These are phyloP conservation scores for Penicillium expansum DNA, from an alignment of 2,329 filamentous ascomycete species.

Conservation along the genomic window DNA sequence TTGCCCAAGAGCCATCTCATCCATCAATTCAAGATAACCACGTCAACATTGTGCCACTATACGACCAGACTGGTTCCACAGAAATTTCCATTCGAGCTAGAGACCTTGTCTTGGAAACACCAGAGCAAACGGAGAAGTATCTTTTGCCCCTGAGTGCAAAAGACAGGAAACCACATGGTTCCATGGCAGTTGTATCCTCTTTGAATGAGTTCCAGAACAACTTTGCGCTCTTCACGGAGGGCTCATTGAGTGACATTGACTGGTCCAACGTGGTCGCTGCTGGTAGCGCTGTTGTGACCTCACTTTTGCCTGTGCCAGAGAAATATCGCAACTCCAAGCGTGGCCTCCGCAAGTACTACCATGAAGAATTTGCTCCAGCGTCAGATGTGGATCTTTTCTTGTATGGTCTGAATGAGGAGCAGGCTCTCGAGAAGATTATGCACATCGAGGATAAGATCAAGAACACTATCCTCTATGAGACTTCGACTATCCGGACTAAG, in stretches of 20 bases:
- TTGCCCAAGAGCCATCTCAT: conserved; percentile 40
- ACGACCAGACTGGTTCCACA: conserved; percentile 21
- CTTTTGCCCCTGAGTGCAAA: conserved; percentile 39
- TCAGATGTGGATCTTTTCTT: conserved; percentile 86
- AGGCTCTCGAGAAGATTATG: conserved; percentile 80
- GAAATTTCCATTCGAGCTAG: conserved; percentile 34
- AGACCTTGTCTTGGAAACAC: conserved; percentile 30
- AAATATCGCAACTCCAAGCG: conserved; percentile 62
- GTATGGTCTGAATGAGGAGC: conserved; percentile 72
- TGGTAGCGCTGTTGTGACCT: conserved; percentile 77
- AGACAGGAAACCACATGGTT: conserved; percentile 60
- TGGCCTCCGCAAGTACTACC: conserved; percentile 68
- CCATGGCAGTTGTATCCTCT: conserved; percentile 65
- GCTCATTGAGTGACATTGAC: conserved; percentile 69
- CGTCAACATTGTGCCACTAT: conserved; percentile 39
- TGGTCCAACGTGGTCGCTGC: conserved; percentile 81
- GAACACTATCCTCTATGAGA: conserved; percentile 77
- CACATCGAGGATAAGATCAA: conserved; percentile 73
- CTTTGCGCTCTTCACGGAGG: conserved; percentile 79
- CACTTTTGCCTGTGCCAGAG: conserved; percentile 67
- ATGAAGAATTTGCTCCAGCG: conserved; percentile 74
- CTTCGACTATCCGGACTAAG: conserved; percentile 79
- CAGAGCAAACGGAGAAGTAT: conserved; percentile 34
- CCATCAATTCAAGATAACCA: conserved; percentile 28
- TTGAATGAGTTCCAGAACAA: conserved; percentile 73